Percentiles rank a stretch among this genome's conserved stretches.
Conservation (phyloP, 352 stramenopile genomes). For the Nothophytophthora sp. region DNA sequence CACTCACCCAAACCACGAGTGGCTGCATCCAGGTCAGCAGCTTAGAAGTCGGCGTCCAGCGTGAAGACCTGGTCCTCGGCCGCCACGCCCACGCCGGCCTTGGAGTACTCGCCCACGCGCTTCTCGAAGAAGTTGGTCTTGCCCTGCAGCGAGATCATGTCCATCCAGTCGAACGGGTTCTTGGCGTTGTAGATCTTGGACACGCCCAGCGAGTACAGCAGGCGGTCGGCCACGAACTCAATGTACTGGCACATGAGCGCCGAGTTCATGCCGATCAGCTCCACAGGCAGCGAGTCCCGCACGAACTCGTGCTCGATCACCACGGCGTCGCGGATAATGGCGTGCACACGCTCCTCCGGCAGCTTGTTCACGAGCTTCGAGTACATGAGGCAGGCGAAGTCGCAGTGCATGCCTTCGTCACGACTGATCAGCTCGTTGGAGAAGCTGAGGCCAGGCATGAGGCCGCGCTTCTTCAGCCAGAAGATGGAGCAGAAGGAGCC, state of each 20-base stretch:
- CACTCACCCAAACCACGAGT: slow-evolving; percentile 1
- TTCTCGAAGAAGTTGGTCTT: slow-evolving; percentile 99
- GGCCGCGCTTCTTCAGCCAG: slow-evolving; percentile 99
- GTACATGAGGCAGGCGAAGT: slow-evolving; percentile 99
- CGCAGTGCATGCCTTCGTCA: slow-evolving; percentile 98
- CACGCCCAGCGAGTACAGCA: slow-evolving; percentile 93
- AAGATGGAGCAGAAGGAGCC: slow-evolving; percentile 99
- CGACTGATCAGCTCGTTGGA: slow-evolving; percentile 99
- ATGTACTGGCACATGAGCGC: slow-evolving; percentile 99
- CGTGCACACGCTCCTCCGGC: slow-evolving; percentile 88
- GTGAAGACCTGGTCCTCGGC: slow-evolving; percentile 91
- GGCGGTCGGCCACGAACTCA: slow-evolving; percentile 97
- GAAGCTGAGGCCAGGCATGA: slow-evolving; percentile 99
- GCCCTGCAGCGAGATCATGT: slow-evolving; percentile 98
- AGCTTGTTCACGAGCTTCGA: slow-evolving; percentile 98
- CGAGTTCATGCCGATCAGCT: slow-evolving; percentile 99
- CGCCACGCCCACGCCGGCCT: slow-evolving; percentile 94
- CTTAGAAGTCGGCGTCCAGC: slow-evolving; percentile 94
- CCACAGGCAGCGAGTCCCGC: slow-evolving; percentile 95
- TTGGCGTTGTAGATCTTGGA: slow-evolving; percentile 92
- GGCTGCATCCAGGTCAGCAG: too few species aligned
- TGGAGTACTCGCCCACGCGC: slow-evolving; percentile 98
- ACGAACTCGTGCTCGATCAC: slow-evolving; percentile 99
- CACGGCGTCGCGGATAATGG: slow-evolving; percentile 97
- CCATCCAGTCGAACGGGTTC: slow-evolving; percentile 99